Conservation (phyloP, 805 yeast species). For the Ogataea angusta region DNA sequence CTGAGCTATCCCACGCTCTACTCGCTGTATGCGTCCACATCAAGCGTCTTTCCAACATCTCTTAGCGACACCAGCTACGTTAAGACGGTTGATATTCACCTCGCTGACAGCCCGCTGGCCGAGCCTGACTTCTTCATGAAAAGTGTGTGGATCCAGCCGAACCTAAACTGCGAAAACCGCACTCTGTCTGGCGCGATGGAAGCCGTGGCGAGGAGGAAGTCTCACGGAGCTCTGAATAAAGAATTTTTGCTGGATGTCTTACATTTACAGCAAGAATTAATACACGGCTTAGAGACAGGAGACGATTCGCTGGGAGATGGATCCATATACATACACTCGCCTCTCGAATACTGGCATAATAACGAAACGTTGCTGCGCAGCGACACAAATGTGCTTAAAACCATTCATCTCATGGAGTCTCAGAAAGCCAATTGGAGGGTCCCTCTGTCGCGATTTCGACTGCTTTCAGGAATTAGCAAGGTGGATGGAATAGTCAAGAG, state of each 20-base stretch:
- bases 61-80: conserved; percentile 12
- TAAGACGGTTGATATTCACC: conserved; percentile 18
- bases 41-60: conserved; percentile 10
- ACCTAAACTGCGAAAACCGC: conserved; percentile 25
- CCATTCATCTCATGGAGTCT: conserved; percentile 34
- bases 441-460: conserved; percentile 26
- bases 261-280: conserved; percentile 30
- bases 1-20: conserved; percentile 49
- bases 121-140: conserved; percentile 26
- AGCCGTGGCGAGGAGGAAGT: neutral
- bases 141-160: conserved; percentile 35
- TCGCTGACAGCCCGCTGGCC: conserved; percentile 3
- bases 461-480: conserved; percentile 39
- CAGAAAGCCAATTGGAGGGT: conserved; percentile 22
- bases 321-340: conserved; percentile 34
- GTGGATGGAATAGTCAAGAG: conserved; percentile 42
- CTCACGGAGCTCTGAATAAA: conserved; percentile 34
- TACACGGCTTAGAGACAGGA: conserved; percentile 23
- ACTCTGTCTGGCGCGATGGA: conserved; percentile 12
- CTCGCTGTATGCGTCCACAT: conserved; percentile 31
- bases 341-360: conserved; percentile 44
- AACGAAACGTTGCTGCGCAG: conserved; percentile 22
- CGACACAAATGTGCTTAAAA: conserved; percentile 37
- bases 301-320: conserved; percentile 7
- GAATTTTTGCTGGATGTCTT: conserved; percentile 34